Evolutionary conservation across 1,284 basidiomycete genomes (phyloP).

Genomic region (Heliocybe sulcata): DNA sequence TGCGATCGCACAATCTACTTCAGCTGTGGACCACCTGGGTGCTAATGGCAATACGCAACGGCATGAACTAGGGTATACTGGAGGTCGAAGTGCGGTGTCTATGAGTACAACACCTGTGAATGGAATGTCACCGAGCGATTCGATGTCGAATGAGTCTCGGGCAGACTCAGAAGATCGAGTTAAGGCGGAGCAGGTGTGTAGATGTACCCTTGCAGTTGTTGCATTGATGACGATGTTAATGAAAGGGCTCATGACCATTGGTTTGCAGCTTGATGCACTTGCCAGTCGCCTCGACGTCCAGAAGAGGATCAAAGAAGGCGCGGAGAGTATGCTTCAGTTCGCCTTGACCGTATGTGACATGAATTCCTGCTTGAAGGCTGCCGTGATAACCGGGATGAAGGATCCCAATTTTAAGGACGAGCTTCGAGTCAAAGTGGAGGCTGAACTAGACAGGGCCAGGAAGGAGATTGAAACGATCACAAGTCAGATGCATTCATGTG

Average conservation of each 20-base stretch:
- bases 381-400: not conserved
- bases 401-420: slow-evolving; percentile 33
- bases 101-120: not conserved
- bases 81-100: not conserved
- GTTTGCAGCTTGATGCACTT: slow-evolving; percentile 55
- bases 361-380: not conserved
- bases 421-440: slow-evolving; percentile 67
- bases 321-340: slow-evolving; percentile 74
- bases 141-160: not conserved
- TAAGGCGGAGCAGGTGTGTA: not conserved
- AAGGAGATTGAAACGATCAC: slow-evolving; percentile 63
- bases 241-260: slow-evolving; percentile 6
- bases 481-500: slow-evolving; percentile 56
- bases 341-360: slow-evolving; percentile 42
- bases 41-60: not conserved
- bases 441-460: slow-evolving; percentile 68
- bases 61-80: not conserved
- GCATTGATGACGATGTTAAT: slow-evolving; percentile 16
- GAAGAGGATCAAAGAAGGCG: slow-evolving; percentile 78
- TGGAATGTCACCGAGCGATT: not conserved
- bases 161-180: not conserved
- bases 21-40: no score
- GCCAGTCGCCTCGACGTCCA: slow-evolving; percentile 62
- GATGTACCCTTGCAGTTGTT: slow-evolving; percentile 10
- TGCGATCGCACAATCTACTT: no score